phyloP scores from a whole-genome alignment of 2,329 filamentous ascomycete species.

The Furcasterigmium sp. region DNA sequence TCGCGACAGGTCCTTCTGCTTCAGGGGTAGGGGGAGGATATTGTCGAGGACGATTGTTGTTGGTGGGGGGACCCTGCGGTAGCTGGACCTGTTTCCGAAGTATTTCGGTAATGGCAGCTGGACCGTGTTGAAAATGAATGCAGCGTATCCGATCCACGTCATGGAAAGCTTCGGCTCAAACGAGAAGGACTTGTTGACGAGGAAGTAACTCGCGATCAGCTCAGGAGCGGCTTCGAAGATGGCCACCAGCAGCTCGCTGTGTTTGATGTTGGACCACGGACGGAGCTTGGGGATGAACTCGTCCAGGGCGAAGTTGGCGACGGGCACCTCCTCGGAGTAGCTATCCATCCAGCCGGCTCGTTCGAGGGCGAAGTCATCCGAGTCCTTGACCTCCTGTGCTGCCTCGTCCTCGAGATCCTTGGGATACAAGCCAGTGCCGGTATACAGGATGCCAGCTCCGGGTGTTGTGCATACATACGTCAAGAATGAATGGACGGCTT shows the following conservation, averaged over 20 bases:
- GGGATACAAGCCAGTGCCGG: conserved; percentile 81
- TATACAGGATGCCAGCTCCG: conserved; percentile 67
- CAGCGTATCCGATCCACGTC: conserved; percentile 91
- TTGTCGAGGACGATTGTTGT: conserved; percentile 76
- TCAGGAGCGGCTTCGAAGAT: conserved; percentile 83
- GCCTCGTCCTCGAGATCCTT: conserved; percentile 54
- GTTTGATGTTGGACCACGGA: conserved; percentile 75
- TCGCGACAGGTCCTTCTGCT: conserved; percentile 69
- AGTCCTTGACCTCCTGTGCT: conserved; percentile 28
- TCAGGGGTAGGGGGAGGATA: conserved; percentile 77
- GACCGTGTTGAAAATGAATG: conserved; percentile 79
- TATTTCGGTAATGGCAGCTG: conserved; percentile 66
- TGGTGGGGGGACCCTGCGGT: conserved; percentile 68
- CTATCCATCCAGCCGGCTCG: conserved; percentile 65
- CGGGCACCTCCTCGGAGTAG: conserved; percentile 60
- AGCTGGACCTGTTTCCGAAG: conserved; percentile 63
- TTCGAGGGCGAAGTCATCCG: conserved; percentile 61
- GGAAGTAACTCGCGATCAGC: conserved; percentile 82
- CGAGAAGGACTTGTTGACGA: conserved; percentile 71
- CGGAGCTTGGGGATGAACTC: conserved; percentile 74
- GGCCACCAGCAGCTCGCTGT: conserved; percentile 73
- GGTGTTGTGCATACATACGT: conserved; percentile 68
- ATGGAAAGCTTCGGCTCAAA: conserved; percentile 90
- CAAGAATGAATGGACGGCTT: conserved; percentile 71
- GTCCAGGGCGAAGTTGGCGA: conserved; percentile 75